phyloP scores from a whole-genome alignment of 805 yeast species.

The Metschnikowia borealis region DNA sequence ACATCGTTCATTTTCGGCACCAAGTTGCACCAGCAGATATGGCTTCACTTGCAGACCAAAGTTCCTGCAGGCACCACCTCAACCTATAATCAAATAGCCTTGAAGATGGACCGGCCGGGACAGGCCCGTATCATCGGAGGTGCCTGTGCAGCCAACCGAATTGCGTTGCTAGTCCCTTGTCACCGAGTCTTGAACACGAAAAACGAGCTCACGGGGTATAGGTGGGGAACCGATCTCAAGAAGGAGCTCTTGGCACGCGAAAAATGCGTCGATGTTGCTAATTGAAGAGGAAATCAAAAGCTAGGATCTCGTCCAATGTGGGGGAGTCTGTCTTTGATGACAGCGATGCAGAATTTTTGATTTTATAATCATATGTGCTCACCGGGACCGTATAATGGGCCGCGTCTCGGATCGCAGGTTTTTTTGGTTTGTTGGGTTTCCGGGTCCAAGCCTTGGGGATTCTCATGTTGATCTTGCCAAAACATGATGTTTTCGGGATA shows the following conservation, averaged over 20 bases:
- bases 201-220: slow-evolving; percentile 34
- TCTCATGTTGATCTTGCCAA: slow-evolving; percentile 40
- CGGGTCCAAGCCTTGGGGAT: slow-evolving; percentile 37
- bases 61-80: slow-evolving; percentile 27
- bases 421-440: slow-evolving; percentile 17
- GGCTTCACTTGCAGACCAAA: slow-evolving; percentile 27
- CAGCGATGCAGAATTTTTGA: background rate
- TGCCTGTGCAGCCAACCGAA: slow-evolving; percentile 37
- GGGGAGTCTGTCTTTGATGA: background rate
- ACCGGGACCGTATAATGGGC: background rate
- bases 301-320: slow-evolving; percentile 7
- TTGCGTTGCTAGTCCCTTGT: slow-evolving; percentile 42
- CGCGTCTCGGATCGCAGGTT: background rate
- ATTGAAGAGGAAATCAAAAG: slow-evolving; percentile 13
- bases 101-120: slow-evolving; percentile 22
- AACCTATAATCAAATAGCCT: slow-evolving; percentile 33
- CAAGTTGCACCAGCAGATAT: slow-evolving; percentile 32
- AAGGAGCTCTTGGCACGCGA: slow-evolving; percentile 11
- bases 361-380: background rate
- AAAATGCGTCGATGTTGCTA: background rate
- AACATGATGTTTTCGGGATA: slow-evolving; percentile 31
- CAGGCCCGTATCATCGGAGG: slow-evolving; percentile 39
- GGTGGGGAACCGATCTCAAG: slow-evolving; percentile 36
- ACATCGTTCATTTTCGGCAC: slow-evolving; percentile 33
- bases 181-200: slow-evolving; percentile 35